Evolutionary conservation across 169 alveolate genomes (phyloP).

Genomic region (Plasmodium berghei): DNA sequence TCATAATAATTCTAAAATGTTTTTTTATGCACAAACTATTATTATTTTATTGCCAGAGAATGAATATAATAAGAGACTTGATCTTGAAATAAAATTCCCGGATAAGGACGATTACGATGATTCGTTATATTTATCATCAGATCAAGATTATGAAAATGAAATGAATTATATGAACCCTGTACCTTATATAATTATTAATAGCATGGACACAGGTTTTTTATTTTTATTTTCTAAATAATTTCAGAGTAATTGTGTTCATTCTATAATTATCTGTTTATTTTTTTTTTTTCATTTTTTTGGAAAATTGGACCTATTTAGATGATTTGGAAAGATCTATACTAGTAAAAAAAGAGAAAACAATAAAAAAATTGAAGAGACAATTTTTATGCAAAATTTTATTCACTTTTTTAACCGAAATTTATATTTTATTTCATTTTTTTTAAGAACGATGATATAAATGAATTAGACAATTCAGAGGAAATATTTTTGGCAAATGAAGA

Average conservation of each 20-base stretch:
- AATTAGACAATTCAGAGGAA: slow-evolving; percentile 3
- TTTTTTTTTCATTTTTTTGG: background rate
- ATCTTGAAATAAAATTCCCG: slow-evolving; percentile 58
- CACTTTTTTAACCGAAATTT: background rate
- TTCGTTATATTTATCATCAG: slow-evolving; percentile 21
- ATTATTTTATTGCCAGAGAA: slow-evolving; percentile 8
- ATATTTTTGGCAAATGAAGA: slow-evolving; percentile 31
- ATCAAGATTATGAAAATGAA: slow-evolving; percentile 51
- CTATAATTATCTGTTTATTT: background rate
- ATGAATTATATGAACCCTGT: slow-evolving; percentile 41
- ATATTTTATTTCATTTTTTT: background rate
- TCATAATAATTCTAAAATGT: background rate
- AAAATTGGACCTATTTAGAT: background rate
- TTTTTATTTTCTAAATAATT: background rate
- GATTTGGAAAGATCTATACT: background rate
- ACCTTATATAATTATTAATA: slow-evolving; percentile 51
- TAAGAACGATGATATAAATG: slow-evolving; percentile 14
- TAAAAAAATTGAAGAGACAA: background rate
- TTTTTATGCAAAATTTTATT: background rate
- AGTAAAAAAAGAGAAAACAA: background rate
- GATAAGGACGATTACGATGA: slow-evolving; percentile 21
- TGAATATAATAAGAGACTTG: slow-evolving; percentile 25
- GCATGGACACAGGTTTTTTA: slow-evolving; percentile 40
- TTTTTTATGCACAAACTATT: background rate
- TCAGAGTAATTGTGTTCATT: background rate